Percentiles rank a stretch among this genome's conserved stretches.
These are phyloP conservation scores for Jaltomata sinuosa DNA, from an alignment of 257 asterid genomes.

Conservation along the genomic window DNA sequence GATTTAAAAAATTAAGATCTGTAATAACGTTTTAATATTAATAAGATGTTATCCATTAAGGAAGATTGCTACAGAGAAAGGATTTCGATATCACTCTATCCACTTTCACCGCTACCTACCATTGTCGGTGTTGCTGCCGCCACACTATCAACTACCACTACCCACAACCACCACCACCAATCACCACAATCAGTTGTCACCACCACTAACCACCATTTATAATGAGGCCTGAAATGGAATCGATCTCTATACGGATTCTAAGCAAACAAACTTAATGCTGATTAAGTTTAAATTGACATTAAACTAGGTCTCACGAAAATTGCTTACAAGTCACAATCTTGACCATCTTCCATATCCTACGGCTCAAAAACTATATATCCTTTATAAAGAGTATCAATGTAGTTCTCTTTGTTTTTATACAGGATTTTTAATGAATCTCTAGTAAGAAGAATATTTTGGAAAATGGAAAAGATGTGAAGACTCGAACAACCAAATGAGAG, in stretches of 20 bases:
- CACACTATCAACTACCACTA: background rate
- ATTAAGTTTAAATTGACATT: background rate
- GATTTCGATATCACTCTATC: background rate
- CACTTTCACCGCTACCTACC: background rate
- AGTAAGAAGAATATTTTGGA: background rate
- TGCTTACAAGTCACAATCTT: background rate
- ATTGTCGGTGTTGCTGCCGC: background rate
- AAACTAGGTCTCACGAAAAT: background rate
- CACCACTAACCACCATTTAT: background rate
- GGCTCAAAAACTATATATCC: background rate
- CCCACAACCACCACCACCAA: background rate
- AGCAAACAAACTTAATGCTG: background rate
- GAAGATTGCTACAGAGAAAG: background rate
- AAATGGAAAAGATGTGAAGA: background rate
- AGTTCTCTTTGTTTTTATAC: background rate
- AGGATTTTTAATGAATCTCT: background rate
- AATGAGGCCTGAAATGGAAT: background rate
- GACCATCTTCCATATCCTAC: background rate
- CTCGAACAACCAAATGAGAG: background rate
- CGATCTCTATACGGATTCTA: background rate
- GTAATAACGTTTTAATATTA: background rate
- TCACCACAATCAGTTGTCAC: background rate
- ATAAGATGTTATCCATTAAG: background rate
- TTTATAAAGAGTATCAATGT: background rate
- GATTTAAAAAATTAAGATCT: background rate